Evolutionary conservation across 352 stramenopile species (phyloP), one percentile per base, ranked within the genome.

Genomic region (Pythium apleroticum): DNA sequence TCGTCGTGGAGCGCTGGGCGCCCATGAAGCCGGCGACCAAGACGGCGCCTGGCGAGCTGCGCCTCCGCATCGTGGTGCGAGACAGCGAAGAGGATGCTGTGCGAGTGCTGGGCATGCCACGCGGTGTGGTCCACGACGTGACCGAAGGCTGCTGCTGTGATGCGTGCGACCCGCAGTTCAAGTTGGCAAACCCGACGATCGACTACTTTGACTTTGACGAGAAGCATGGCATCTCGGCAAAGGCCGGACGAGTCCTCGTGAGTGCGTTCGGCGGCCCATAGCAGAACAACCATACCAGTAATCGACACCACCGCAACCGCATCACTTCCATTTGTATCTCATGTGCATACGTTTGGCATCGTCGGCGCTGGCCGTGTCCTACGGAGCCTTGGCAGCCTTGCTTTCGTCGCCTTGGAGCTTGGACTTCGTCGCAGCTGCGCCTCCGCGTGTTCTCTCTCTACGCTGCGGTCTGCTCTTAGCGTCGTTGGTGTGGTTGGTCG

Each of bases 91-190:
- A 54, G 9, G 64, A 64, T 19, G 64, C 43, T 14, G 19, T 41
- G 3, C 49, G 57, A 15, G 52, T 66, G 50, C 52, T 71, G 4
- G 37, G 5, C 6, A 25, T 35, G 22, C 5, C 12, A 35, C 19
- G 22, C 30, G 11, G 17, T 28, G 25, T 25, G 4, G 17, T 39
- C 20, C 15, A 20, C n/a, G 30, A 11, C 53, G 61, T 24, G 9
- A 24, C 54, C 19, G 64, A 71, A 57, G 43, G 52, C 49, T 71
- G 64, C 64, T 71, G 64, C 50, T 71, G 64, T 35, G 52, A 66
- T n/a, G 41, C 33, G 8, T 71, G 64, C 25, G 64, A 71, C 20
- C 63, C 63, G 25, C 15, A 64, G 20, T 69, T 69, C 33, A 20
- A 37, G 25, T n/a, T 60, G 24, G 56, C 55, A 14, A 69, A 69